These are phyloP conservation scores for Hypoxylon sp. DNA, from an alignment of 2,329 filamentous ascomycete species.

Conservation along the genomic window DNA sequence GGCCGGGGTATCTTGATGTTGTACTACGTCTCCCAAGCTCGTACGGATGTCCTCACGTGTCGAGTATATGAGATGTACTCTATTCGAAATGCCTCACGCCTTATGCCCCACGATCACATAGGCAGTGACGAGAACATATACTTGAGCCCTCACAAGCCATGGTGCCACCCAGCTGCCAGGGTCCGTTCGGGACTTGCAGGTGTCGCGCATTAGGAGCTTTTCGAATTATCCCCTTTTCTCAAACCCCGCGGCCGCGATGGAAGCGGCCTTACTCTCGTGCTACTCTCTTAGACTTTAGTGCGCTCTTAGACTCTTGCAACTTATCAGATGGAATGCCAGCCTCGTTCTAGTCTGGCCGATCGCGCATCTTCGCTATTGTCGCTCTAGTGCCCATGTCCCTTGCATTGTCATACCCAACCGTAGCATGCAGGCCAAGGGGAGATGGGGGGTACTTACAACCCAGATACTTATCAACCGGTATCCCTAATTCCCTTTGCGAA, in stretches of 20 bases:
- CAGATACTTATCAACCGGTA: slow-evolving; percentile 25
- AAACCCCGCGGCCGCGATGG: slow-evolving; percentile 28
- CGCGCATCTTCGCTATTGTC: slow-evolving; percentile 32
- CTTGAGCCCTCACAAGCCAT: slow-evolving; percentile 8
- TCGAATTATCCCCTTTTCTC: background rate
- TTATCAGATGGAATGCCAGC: slow-evolving; percentile 16
- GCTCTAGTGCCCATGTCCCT: slow-evolving; percentile 36
- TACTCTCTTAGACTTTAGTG: no score
- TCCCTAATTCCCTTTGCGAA: slow-evolving; percentile 9
- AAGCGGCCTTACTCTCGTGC: slow-evolving; percentile 19
- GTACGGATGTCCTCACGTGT: slow-evolving; percentile 5
- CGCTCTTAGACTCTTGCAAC: no score
- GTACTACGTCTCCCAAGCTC: slow-evolving; percentile 20
- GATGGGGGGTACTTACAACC: slow-evolving; percentile 18
- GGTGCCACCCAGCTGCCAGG: slow-evolving; percentile 28
- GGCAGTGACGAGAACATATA: slow-evolving; percentile 30
- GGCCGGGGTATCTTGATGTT: slow-evolving; percentile 11
- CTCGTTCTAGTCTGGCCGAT: slow-evolving; percentile 32
- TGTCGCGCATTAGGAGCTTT: slow-evolving; percentile 36
- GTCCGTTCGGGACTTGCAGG: slow-evolving; percentile 30
- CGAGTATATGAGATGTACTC: slow-evolving; percentile 2
- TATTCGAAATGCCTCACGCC: slow-evolving; percentile 34
- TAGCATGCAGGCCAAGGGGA: slow-evolving; percentile 29
- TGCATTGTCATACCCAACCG: slow-evolving; percentile 46
- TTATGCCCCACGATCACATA: no score